Base-by-base conservation (phyloP, 2,329 filamentous ascomycete genomes). In the Ophiosphaerella herpotricha region DNA sequence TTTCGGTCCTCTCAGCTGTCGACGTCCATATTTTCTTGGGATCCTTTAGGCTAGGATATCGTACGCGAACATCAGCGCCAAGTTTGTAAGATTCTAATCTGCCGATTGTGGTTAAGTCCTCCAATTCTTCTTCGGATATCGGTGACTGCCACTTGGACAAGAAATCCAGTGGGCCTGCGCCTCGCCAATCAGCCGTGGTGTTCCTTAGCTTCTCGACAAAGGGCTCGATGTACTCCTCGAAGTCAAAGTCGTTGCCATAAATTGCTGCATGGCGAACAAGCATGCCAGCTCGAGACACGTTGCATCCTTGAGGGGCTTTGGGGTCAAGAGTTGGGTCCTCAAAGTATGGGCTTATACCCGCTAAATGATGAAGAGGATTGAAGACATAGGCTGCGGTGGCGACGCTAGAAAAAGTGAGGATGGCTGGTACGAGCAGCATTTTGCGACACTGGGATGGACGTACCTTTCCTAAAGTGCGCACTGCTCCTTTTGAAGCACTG, bases 61-160 rank as follows among this genome's bases (percentile, higher is more conserved):
- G 77, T 60, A 85, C 80, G 13, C 78, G 78, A 14, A 87, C 70
- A 47, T 83, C 77, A 4, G 82, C 79, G 14, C 84, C 85, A 9
- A 87, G 74, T 55, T 82, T 77, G 14, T 81, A 78, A 1, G 84
- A 82, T 64, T 87, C 83, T 4, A 86, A 74, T 53, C 78, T 77
- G n/a, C 85, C 85, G 14, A 84, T 79, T 13, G 82, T 77, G 11
- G 85, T 87, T 39, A 87, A 66, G n/a, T 84, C 75, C 58, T 85
- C 83, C 16, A 79, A 69, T 58, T 85, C 82, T 12, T 81, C 78
- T 7, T 83, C 76, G 41, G 72, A 78, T 37, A 86, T 74, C 5
- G 85, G 85, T 1, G 81, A 74, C 13, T 75, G 70, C 85, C 85
- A 88, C 29, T 71, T 74, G 1, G 74, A 66, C 21, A 87, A 72